Conservation (phyloP, 2,329 filamentous ascomycete genomes). For the Nemania abortiva region DNA sequence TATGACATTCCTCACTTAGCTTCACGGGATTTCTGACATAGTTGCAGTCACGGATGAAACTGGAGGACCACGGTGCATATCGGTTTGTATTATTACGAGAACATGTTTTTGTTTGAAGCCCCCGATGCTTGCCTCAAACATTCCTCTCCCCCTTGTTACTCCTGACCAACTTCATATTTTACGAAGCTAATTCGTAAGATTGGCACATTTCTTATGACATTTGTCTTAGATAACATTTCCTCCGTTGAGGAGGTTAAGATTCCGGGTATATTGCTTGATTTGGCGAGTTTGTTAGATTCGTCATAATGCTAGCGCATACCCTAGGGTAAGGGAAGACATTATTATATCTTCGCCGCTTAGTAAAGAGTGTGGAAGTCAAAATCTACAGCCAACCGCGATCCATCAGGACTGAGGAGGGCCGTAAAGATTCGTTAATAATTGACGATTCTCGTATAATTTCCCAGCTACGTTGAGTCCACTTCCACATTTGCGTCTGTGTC, state of each 20-base stretch:
- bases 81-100: slow-evolving; percentile 2
- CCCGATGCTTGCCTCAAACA: neutral
- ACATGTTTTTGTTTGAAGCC: slow-evolving; percentile 1
- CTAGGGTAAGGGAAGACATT: slow-evolving; percentile 1
- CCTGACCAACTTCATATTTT: neutral
- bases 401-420: neutral
- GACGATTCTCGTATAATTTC: slow-evolving; percentile 7
- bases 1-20: neutral
- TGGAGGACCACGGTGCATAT: neutral
- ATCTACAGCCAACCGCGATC: neutral
- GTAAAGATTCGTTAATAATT: slow-evolving; percentile 11
- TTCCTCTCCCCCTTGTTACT: neutral
- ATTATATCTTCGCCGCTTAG: slow-evolving; percentile 9
- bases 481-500: slow-evolving; percentile 19
- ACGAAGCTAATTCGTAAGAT: slow-evolving; percentile 19
- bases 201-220: slow-evolving; percentile 12
- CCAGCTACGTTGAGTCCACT: neutral
- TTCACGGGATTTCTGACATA: neutral
- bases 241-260: slow-evolving; percentile 10
- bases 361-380: slow-evolving; percentile 10
- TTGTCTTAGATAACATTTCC: neutral
- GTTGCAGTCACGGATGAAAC: neutral
- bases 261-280: neutral
- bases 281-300: slow-evolving; percentile 19
- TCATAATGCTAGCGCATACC: slow-evolving; percentile 13